Conservation (phyloP, 257 asterid genomes). For the Dorcoceras hygrometricum region DNA sequence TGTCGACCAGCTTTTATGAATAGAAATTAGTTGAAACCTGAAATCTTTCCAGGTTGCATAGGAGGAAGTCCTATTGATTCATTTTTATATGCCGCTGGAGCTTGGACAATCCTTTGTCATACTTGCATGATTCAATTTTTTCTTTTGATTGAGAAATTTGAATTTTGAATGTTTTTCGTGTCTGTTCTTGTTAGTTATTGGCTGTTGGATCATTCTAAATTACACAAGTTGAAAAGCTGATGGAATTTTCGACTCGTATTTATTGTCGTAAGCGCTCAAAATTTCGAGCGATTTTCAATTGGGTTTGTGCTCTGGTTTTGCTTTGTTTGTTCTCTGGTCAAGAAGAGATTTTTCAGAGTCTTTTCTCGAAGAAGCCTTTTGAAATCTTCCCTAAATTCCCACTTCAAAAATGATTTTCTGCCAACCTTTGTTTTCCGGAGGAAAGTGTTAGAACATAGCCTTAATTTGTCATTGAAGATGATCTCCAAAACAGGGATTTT, state of each 20-base stretch:
- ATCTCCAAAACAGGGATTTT: background rate
- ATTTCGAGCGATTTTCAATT: slow-evolving; percentile 52
- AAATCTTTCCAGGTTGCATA: too few relatives aligned
- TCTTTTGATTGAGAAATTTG: background rate
- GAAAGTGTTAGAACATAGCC: slow-evolving; percentile 27
- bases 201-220: slow-evolving; percentile 12
- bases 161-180: background rate
- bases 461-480: slow-evolving; percentile 12
- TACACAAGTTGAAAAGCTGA: slow-evolving; percentile 25
- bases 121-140: too few relatives aligned
- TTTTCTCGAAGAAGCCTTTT: slow-evolving; percentile 25
- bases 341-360: slow-evolving; percentile 32
- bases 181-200: slow-evolving; percentile 7
- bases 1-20: too few relatives aligned
- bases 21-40: too few relatives aligned
- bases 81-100: too few relatives aligned
- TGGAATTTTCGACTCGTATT: slow-evolving; percentile 32
- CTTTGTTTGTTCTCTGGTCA: slow-evolving; percentile 37
- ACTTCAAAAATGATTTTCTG: slow-evolving; percentile 6
- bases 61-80: too few relatives aligned
- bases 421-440: slow-evolving; percentile 29
- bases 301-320: slow-evolving; percentile 39
- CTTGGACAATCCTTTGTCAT: too few relatives aligned
- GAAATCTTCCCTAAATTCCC: slow-evolving; percentile 15
- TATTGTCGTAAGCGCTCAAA: slow-evolving; percentile 32